phyloP scores from a whole-genome alignment of 169 alveolate genomes.

The Plasmodium vinckei region DNA sequence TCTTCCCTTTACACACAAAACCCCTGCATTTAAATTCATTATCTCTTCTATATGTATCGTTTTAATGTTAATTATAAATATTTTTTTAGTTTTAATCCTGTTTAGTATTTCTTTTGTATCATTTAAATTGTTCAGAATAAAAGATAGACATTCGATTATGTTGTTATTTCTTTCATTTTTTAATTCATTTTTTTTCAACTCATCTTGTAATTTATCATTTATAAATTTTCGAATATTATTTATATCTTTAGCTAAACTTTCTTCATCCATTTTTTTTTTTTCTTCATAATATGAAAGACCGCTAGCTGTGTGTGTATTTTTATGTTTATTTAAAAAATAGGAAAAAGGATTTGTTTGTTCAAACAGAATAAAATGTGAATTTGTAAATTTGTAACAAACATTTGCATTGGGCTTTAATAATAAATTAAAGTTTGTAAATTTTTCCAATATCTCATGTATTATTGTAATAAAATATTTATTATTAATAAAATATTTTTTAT shows the following conservation, averaged over 20 bases:
- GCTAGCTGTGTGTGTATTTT: background rate
- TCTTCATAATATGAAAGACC: background rate
- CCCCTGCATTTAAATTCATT: slow-evolving; percentile 19
- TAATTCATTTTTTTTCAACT: slow-evolving; percentile 9
- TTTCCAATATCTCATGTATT: slow-evolving; percentile 17
- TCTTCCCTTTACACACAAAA: background rate
- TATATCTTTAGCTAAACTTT: slow-evolving; percentile 4
- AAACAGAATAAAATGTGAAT: slow-evolving; percentile 19
- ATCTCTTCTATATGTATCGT: slow-evolving; percentile 51
- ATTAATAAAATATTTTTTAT: slow-evolving; percentile 26
- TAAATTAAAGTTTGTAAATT: slow-evolving; percentile 13
- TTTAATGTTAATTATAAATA: slow-evolving; percentile 47
- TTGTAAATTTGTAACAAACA: slow-evolving; percentile 42
- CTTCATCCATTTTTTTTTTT: background rate
- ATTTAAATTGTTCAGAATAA: slow-evolving; percentile 14
- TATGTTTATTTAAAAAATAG: background rate
- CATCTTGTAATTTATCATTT: slow-evolving; percentile 9
- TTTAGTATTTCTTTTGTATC: slow-evolving; percentile 28
- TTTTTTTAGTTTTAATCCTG: slow-evolving; percentile 21
- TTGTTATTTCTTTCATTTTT: background rate
- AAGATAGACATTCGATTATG: slow-evolving; percentile 11
- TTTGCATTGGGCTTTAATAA: slow-evolving; percentile 46
- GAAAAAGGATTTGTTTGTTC: slow-evolving; percentile 17
- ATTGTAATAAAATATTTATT: slow-evolving; percentile 23
- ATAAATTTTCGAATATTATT: slow-evolving; percentile 3